Conservation (phyloP, 1,284 basidiomycete species). For the Rhodotorula sp. region DNA sequence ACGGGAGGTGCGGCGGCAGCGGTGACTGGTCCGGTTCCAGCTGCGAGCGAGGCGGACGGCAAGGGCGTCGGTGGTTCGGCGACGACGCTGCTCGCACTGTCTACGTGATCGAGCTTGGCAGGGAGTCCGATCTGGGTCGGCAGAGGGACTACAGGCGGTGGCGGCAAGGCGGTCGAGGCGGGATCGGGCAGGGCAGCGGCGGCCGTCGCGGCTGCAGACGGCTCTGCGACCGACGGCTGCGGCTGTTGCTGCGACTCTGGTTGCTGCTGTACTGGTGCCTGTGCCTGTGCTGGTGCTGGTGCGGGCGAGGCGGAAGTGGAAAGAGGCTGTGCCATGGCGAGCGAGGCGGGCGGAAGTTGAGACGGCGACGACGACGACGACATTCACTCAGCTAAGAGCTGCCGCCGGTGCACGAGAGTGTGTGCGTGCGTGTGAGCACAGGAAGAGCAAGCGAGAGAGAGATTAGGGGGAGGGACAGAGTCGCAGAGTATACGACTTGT, state of each 20-base stretch:
- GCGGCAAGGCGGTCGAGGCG: neutral
- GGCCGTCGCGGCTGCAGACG: neutral
- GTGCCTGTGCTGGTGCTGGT: neutral
- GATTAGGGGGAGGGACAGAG: too few relatives aligned
- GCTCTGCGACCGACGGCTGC: slow-evolving; percentile 1
- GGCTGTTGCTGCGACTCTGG: neutral
- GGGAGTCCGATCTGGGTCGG: slow-evolving; percentile 11
- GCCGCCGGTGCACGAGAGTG: neutral
- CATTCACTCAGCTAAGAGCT: slow-evolving; percentile 4
- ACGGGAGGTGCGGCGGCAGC: neutral
- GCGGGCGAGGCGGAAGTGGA: neutral
- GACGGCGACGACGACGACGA: neutral
- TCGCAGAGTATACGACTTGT: too few relatives aligned
- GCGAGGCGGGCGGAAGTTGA: neutral
- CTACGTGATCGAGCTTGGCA: slow-evolving; percentile 13
- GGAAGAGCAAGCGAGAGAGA: too few relatives aligned
- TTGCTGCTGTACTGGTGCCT: neutral
- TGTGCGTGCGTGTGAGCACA: neutral
- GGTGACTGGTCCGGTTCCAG: neutral
- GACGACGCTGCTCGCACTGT: slow-evolving; percentile 21
- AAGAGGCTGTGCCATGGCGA: neutral
- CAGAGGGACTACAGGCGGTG: slow-evolving; percentile 21
- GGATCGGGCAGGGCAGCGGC: neutral
- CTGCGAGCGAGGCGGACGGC: neutral
- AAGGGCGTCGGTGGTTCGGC: slow-evolving; percentile 32